Base-by-base conservation (phyloP, 2,329 filamentous ascomycete genomes). In the Parastagonospora avenae region DNA sequence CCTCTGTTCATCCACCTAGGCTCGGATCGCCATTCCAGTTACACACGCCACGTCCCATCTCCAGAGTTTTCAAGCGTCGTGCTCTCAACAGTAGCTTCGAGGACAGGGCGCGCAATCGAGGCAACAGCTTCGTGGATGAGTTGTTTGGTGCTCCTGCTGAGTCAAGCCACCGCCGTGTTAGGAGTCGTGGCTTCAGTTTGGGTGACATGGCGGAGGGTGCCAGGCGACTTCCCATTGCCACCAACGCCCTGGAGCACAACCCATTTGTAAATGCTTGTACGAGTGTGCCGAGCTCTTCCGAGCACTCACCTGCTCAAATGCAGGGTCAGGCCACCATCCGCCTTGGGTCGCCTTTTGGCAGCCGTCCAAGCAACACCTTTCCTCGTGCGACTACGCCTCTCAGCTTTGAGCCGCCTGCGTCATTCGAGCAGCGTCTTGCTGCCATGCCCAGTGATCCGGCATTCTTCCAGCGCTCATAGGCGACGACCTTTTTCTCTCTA, bases 161-260 rank as follows among this genome's bases (percentile, higher is more conserved):
- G 52, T 75, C 77, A 8, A 79, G 80, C 46, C 79, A 83, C 58
- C 80, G 82, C 48, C 80, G 83, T 28, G 79, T 85, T 30, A 80
- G 85, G 35, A 85, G 80, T 59, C 82, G 85, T 37, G 85, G 85
- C 47, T 85, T 85, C 61, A 87, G 83, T 40, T 77, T 83, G 19
- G 81, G 84, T 42, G 82, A 84, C 45, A 79, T 83, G 52, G 77
- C 77, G 54, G 77, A 77, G 27, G 76, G 79, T 44, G 79, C 75
- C 60, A 71, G 77, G 44, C 76, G 80, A 45, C 74, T 86, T 30
- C 76, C 82, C 38, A 77, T 79, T 49, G 73, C 85, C 4, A 84
- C 85, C 62, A 80, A 78, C 4, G 81, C 81, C 6, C 78, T 63
- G 2, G 62, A 66, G 42, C 63, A 67, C 49, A 68, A 69, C 38